phyloP scores from a whole-genome alignment of 1,284 basidiomycete species.

The Ganoderma meredithae region DNA sequence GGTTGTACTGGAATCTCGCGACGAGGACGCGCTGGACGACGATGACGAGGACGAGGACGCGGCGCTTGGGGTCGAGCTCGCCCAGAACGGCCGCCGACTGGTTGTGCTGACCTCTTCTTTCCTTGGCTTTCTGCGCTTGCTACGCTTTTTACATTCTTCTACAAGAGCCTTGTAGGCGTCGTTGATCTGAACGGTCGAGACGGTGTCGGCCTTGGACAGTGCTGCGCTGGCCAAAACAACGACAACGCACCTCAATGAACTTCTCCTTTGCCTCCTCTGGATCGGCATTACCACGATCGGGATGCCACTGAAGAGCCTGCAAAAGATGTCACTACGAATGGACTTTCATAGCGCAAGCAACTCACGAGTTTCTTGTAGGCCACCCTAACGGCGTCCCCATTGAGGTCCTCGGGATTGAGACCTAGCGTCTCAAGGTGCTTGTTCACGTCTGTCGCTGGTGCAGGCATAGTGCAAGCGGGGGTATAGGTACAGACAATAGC shows the following conservation, averaged over 20 bases:
- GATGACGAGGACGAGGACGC: slow-evolving; percentile 18
- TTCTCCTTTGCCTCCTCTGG: slow-evolving; percentile 70
- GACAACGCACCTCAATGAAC: slow-evolving; percentile 71
- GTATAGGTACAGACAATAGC: slow-evolving; percentile 26
- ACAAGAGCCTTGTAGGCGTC: slow-evolving; percentile 39
- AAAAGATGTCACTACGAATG: slow-evolving; percentile 7
- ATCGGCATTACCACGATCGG: slow-evolving; percentile 76
- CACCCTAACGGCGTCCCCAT: slow-evolving; percentile 82
- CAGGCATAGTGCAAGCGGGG: slow-evolving; percentile 26
- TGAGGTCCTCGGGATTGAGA: slow-evolving; percentile 41
- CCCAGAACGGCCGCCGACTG: slow-evolving; percentile 24
- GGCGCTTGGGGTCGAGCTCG: slow-evolving; percentile 30
- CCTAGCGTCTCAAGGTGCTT: slow-evolving; percentile 40
- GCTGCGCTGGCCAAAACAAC: slow-evolving; percentile 8
- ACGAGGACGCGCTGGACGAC: slow-evolving; percentile 22
- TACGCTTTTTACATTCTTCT: slow-evolving; percentile 31
- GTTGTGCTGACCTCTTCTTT: slow-evolving; percentile 22
- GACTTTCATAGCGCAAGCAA: slow-evolving; percentile 28
- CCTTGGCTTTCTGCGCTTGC: slow-evolving; percentile 26
- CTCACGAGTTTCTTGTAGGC: slow-evolving; percentile 83
- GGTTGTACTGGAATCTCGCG: slow-evolving; percentile 20
- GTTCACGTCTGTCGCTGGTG: slow-evolving; percentile 36
- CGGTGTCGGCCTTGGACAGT: neutral
- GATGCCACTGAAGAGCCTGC: slow-evolving; percentile 91
- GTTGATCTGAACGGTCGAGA: slow-evolving; percentile 34